A percentile compares a stretch with the other conserved stretches of the same genome.
phyloP scores from a whole-genome alignment of 2,329 filamentous ascomycete species.

The Fusarium xyrophilum region DNA sequence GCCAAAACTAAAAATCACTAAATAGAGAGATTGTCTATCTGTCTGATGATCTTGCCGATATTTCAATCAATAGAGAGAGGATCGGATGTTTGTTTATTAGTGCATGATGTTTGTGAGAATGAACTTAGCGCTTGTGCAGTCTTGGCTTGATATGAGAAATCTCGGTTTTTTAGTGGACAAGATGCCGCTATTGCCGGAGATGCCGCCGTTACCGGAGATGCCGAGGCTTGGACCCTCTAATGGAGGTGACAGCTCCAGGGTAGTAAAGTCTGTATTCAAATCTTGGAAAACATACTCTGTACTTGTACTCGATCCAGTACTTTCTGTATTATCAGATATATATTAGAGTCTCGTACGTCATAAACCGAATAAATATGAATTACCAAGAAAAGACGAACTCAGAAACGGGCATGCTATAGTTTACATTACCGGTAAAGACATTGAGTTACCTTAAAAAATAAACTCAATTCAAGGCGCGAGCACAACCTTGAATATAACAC shows the following conservation, averaged over 20 bases:
- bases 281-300: no score
- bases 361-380: fast-evolving
- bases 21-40: no score
- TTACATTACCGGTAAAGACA: no score
- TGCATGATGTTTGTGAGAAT: background rate
- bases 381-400: fast-evolving
- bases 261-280: background rate
- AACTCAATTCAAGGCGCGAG: fast-evolving
- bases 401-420: no score
- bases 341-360: background rate
- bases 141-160: background rate
- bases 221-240: background rate
- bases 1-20: fast-evolving
- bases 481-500: fast-evolving
- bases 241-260: background rate
- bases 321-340: fast-evolving
- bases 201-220: background rate
- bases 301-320: no score
- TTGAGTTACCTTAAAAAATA: no score
- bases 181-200: background rate
- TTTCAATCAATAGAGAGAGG: background rate
- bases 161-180: background rate
- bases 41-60: fast-evolving
- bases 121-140: background rate
- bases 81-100: background rate